Percentiles rank a stretch among this genome's conserved stretches.
Evolutionary conservation across 2,329 filamentous ascomycete genomes (phyloP).

Genomic region (Thielaviopsis euricoi): DNA sequence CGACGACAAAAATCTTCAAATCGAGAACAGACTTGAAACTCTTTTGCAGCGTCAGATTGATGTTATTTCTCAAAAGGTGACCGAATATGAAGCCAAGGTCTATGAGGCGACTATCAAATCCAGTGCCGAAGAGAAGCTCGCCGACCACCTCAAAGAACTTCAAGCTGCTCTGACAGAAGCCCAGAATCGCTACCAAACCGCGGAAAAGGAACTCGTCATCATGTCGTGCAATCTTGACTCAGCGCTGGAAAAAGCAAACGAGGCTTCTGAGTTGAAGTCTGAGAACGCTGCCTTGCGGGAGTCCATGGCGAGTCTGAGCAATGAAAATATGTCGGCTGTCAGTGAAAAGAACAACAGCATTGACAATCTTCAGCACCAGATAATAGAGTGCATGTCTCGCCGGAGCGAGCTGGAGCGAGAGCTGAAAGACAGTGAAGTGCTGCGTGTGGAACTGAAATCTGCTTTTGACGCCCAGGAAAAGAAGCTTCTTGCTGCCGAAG

Average conservation of each 20-base stretch:
- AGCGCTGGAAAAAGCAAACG: conserved; percentile 1
- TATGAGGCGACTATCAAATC: background rate
- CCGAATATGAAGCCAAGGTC: background rate
- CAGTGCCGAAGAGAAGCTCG: background rate
- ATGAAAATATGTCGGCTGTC: background rate
- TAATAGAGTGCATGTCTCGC: conserved; percentile 2
- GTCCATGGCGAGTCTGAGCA: background rate
- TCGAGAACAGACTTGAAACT: background rate
- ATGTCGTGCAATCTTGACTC: conserved; percentile 2
- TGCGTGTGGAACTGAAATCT: background rate
- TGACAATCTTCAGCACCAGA: background rate
- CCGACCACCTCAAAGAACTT: conserved; percentile 1
- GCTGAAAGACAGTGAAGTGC: conserved; percentile 3
- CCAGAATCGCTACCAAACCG: background rate
- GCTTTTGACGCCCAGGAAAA: conserved; percentile 1
- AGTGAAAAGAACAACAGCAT: conserved; percentile 1
- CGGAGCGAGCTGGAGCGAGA: conserved; percentile 1
- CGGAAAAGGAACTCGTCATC: conserved; percentile 5
- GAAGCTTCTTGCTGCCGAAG: conserved; percentile 3
- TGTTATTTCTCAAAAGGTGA: background rate
- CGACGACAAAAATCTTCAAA: background rate
- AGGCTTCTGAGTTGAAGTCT: background rate
- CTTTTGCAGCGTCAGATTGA: background rate
- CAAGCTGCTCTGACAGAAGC: conserved; percentile 5
- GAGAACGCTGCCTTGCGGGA: conserved; percentile 3